These are phyloP conservation scores for Penicillium olsonii DNA, from an alignment of 2,329 filamentous ascomycete genomes.

Conservation along the genomic window DNA sequence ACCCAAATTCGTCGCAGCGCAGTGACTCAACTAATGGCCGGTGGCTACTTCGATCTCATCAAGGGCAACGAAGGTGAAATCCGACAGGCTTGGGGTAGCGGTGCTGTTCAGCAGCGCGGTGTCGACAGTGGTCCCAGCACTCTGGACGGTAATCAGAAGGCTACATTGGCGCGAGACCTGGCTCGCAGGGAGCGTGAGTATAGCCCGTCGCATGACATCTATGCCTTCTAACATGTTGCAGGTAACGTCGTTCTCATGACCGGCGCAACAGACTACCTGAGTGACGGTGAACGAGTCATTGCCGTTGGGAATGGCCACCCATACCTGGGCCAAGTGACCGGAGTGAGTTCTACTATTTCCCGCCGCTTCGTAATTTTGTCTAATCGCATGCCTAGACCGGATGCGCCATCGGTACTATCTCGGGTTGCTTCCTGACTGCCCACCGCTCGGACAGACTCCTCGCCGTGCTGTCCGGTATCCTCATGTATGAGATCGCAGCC, in stretches of 20 bases:
- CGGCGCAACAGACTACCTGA: constrained; percentile 73
- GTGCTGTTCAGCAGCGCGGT: constrained; percentile 68
- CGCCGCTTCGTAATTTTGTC: background rate
- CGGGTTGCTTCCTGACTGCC: constrained; percentile 73
- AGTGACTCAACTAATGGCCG: constrained; percentile 68
- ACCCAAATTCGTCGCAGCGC: constrained; percentile 72
- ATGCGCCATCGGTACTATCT: constrained; percentile 79
- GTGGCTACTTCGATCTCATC: constrained; percentile 81
- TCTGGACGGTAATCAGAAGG: constrained; percentile 57
- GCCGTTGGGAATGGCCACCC: constrained; percentile 75
- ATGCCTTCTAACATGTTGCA: constrained; percentile 15
- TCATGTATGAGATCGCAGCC: constrained; percentile 78
- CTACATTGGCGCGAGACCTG: constrained; percentile 63
- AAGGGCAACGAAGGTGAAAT: constrained; percentile 96
- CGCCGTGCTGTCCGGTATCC: constrained; percentile 70
- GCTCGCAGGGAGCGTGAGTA: constrained; percentile 62
- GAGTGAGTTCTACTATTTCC: constrained; percentile 25
- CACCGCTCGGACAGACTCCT: constrained; percentile 65
- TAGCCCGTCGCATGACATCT: background rate
- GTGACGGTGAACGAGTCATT: constrained; percentile 69
- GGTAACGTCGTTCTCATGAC: constrained; percentile 77
- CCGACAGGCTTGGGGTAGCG: constrained; percentile 65
- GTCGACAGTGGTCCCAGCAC: constrained; percentile 73
- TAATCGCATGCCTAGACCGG: constrained; percentile 56
- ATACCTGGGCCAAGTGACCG: constrained; percentile 49